Conservation (phyloP, 768 basidiomycete genomes). For the Rhodotorula babjevae region DNA sequence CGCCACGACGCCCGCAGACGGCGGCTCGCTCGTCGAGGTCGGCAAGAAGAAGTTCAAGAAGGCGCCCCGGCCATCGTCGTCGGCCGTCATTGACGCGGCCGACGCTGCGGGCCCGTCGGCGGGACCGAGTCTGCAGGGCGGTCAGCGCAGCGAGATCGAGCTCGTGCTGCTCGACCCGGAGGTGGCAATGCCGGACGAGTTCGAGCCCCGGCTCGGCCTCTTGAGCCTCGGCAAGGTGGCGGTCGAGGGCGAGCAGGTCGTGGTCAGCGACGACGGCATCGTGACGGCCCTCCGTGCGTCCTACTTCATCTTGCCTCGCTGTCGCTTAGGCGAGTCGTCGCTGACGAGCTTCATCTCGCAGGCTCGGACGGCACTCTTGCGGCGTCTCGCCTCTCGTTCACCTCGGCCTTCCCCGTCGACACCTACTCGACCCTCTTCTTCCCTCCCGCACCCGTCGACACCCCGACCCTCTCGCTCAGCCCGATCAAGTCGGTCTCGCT, state of each 20-base stretch:
- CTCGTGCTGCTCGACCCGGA: slow-evolving; percentile 25
- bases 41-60: slow-evolving; percentile 39
- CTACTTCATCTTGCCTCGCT: neutral
- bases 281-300: slow-evolving; percentile 26
- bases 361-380: slow-evolving; percentile 22
- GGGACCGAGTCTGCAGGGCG: too few relatives aligned
- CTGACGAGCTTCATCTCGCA: neutral
- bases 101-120: neutral
- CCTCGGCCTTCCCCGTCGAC: neutral
- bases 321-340: neutral
- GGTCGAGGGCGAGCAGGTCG: slow-evolving; percentile 28
- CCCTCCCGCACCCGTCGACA: neutral
- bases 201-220: slow-evolving; percentile 9
- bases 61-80: slow-evolving; percentile 22
- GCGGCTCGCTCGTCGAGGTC: slow-evolving; percentile 16
- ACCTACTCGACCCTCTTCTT: slow-evolving; percentile 17
- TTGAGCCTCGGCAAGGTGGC: slow-evolving; percentile 25
- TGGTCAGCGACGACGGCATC: slow-evolving; percentile 35
- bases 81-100: slow-evolving; percentile 28
- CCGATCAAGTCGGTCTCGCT: slow-evolving; percentile 27
- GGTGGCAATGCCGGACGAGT: slow-evolving; percentile 13
- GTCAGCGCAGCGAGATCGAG: slow-evolving; percentile 25
- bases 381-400: slow-evolving; percentile 23
- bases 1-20: fast-evolving
- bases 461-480: slow-evolving; percentile 1